Conservation (phyloP, 805 yeast species). For the Zygosaccharomyces bailii region DNA sequence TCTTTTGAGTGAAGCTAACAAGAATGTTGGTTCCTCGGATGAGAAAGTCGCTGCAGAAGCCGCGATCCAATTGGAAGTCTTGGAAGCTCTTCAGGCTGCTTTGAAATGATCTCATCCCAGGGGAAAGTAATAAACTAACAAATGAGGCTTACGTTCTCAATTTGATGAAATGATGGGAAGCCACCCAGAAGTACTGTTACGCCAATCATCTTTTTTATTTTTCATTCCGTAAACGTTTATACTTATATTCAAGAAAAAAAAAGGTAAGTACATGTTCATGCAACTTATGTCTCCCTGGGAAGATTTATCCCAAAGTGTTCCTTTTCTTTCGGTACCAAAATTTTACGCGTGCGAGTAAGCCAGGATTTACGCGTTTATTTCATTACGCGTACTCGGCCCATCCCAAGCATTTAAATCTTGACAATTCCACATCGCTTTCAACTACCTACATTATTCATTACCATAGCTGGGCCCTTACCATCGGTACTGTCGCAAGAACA, state of each 20-base stretch:
- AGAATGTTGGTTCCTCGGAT: conserved; percentile 79
- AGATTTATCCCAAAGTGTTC: background rate
- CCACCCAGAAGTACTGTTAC: background rate
- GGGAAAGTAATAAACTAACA: background rate
- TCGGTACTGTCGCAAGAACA: background rate
- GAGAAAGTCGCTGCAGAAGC: conserved; percentile 93
- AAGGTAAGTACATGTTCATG: conserved; percentile 1
- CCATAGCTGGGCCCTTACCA: background rate
- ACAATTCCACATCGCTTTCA: background rate
- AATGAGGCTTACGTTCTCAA: background rate
- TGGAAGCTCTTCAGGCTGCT: conserved; percentile 78
- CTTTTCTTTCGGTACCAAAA: background rate
- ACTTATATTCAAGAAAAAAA: conserved; percentile 4
- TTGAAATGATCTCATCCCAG: conserved; percentile 23
- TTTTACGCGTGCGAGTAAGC: conserved; percentile 5
- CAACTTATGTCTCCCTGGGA: background rate
- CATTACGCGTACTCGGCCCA: conserved; percentile 4
- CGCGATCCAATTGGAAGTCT: conserved; percentile 89
- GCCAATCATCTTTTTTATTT: background rate
- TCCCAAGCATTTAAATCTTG: background rate
- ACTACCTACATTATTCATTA: background rate
- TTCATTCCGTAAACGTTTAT: conserved; percentile 5
- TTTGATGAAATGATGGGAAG: background rate
- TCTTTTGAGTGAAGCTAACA: conserved; percentile 89
- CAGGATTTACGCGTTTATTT: conserved; percentile 6